These are phyloP conservation scores for Puccinia horiana DNA, from an alignment of 1,284 basidiomycete species.

Conservation along the genomic window DNA sequence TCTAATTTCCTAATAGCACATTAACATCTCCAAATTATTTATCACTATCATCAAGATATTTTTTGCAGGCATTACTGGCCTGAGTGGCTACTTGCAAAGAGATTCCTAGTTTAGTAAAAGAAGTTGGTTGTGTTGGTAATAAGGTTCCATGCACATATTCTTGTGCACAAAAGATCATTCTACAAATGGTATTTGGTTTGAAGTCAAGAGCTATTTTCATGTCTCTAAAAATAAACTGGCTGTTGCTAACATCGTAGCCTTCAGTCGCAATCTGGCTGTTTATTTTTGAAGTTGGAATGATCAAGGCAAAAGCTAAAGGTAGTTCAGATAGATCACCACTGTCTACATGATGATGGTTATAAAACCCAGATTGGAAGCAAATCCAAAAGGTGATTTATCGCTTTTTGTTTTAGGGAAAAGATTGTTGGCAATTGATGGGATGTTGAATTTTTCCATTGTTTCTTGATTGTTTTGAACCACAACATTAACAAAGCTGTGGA, in stretches of 20 bases:
- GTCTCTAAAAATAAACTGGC: too few species aligned
- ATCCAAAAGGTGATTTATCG: background rate
- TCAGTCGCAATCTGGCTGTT: background rate
- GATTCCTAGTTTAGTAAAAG: too few species aligned
- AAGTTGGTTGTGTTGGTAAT: too few species aligned
- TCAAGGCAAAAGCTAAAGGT: too few species aligned
- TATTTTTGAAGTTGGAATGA: constrained; percentile 20
- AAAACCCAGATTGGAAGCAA: constrained; percentile 15
- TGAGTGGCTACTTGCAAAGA: too few species aligned
- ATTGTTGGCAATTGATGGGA: constrained; percentile 14
- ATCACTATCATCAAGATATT: background rate
- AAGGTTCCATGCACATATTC: too few species aligned
- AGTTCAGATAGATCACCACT: too few species aligned
- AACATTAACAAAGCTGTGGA: background rate
- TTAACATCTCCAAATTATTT: background rate
- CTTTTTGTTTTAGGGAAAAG: background rate
- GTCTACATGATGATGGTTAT: too few species aligned
- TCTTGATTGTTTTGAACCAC: background rate
- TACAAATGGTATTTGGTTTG: constrained; percentile 4
- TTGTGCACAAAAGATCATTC: too few species aligned
- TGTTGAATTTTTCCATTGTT: background rate
- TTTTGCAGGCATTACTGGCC: background rate
- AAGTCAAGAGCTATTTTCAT: background rate
- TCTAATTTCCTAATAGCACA: too few species aligned
- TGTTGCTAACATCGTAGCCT: background rate